Evolutionary conservation across 768 basidiomycete species (phyloP).

Genomic region (Agrocybe praecox): DNA sequence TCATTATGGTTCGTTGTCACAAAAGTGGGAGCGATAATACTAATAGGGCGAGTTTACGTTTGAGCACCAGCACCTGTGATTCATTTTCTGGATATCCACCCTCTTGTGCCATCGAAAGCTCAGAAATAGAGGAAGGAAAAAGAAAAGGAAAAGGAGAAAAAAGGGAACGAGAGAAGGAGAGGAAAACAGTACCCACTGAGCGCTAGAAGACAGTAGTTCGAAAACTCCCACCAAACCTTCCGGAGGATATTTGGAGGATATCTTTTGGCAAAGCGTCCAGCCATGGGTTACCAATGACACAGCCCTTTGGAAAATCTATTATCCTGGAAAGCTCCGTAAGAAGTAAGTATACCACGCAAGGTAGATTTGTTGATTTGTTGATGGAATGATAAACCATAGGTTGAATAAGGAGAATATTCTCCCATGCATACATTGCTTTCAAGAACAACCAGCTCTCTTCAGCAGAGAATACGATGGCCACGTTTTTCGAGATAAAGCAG

Average conservation of each 20-base stretch:
- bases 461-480: constrained; percentile 90
- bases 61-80: too few species aligned
- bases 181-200: constrained; percentile 37
- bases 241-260: too few species aligned
- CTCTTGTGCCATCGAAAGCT: constrained; percentile 23
- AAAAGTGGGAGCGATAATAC: too few species aligned
- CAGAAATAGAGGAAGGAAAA: constrained; percentile 39
- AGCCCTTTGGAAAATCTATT: constrained; percentile 64
- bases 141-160: constrained; percentile 37
- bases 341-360: constrained; percentile 44
- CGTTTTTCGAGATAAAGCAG: constrained; percentile 87
- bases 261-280: constrained; percentile 93
- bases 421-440: constrained; percentile 93
- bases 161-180: constrained; percentile 17
- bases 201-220: constrained; percentile 88
- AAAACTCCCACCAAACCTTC: constrained; percentile 87
- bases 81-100: constrained; percentile 19
- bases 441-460: constrained; percentile 75
- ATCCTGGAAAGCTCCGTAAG: constrained; percentile 69
- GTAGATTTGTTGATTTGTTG: constrained; percentile 4
- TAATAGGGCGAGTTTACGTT: neutral
- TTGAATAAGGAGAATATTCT: constrained; percentile 83
- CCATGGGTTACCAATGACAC: constrained; percentile 83
- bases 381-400: constrained; percentile 39
- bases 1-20: too few species aligned